A percentile compares a stretch with the other conserved stretches of the same genome.
Conservation (phyloP, 1,139 yeast species). For the Arxiozyma bovina region DNA sequence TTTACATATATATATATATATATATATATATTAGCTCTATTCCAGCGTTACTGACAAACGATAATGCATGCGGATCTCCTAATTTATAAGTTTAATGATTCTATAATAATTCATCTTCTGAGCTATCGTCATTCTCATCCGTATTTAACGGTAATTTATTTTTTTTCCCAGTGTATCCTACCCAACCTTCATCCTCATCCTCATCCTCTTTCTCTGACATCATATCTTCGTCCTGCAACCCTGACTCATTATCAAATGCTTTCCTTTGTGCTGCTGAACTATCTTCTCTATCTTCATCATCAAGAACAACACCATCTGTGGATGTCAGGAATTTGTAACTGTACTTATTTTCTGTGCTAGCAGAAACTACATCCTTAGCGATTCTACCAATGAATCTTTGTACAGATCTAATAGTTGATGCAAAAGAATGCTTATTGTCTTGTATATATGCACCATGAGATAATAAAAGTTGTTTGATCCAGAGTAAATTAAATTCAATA, state of each 20-base stretch:
- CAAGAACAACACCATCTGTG: constrained; percentile 28
- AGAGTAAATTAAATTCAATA: constrained; percentile 69
- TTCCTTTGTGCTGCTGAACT: constrained; percentile 14
- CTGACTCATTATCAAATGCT: constrained; percentile 18
- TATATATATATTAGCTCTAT: no score
- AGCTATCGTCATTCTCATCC: constrained; percentile 16
- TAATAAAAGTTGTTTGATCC: constrained; percentile 65
- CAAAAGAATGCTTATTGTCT: constrained; percentile 53
- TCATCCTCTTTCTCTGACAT: constrained; percentile 21
- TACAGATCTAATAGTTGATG: constrained; percentile 58
- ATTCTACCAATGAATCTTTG: constrained; percentile 68
- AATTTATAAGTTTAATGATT: constrained; percentile 6
- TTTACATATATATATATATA: no score
- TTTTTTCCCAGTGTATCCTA: constrained; percentile 23
- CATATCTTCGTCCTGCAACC: constrained; percentile 19
- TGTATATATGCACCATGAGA: constrained; percentile 73
- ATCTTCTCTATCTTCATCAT: constrained; percentile 11
- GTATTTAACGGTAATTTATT: constrained; percentile 16
- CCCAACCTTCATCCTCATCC: constrained; percentile 26
- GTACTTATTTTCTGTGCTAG: constrained; percentile 49
- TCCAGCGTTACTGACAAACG: not conserved
- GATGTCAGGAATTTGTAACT: constrained; percentile 38
- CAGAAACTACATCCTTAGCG: constrained; percentile 61
- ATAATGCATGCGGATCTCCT: not conserved
- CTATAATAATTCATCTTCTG: constrained; percentile 14